Conservation (phyloP, 1,139 yeast genomes). For the Sporopachydermia cereana region DNA sequence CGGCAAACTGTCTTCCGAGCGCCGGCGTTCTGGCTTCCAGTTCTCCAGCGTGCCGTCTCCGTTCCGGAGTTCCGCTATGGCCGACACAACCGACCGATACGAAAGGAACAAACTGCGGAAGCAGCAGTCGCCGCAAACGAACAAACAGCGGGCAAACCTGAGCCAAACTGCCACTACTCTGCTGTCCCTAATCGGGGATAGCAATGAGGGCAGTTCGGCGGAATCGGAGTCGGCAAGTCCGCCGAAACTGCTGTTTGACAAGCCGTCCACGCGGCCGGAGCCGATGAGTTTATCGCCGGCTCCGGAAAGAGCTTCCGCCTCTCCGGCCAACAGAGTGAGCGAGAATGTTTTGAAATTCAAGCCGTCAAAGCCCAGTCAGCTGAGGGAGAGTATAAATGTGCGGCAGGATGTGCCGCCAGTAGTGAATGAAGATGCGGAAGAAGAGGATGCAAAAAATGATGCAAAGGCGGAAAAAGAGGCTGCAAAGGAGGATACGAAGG, state of each 20-base stretch:
- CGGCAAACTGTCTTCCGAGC: constrained; percentile 33
- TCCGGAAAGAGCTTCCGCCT: background rate
- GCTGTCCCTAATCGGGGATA: constrained; percentile 46
- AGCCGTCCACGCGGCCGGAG: constrained; percentile 13
- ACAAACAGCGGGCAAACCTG: constrained; percentile 20
- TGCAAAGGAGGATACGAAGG: background rate
- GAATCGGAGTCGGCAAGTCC: constrained; percentile 10
- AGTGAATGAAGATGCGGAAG: constrained; percentile 9
- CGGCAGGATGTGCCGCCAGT: constrained; percentile 11
- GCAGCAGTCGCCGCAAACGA: constrained; percentile 8
- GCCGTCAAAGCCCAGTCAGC: constrained; percentile 26
- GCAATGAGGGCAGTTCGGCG: constrained; percentile 12
- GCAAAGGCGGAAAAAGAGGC: constrained; percentile 6
- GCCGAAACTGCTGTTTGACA: constrained; percentile 11
- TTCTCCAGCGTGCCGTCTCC: constrained; percentile 59
- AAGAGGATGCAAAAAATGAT: constrained; percentile 9
- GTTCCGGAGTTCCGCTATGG: constrained; percentile 34
- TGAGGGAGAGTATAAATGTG: constrained; percentile 21
- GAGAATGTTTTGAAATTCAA: constrained; percentile 20
- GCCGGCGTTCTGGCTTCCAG: constrained; percentile 30
- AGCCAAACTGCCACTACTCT: constrained; percentile 61
- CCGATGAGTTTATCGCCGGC: constrained; percentile 5
- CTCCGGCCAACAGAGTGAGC: background rate
- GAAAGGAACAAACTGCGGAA: constrained; percentile 9
- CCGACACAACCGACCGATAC: constrained; percentile 11